Conservation (phyloP, 768 basidiomycete species). For the Mycena sanguinolenta region DNA sequence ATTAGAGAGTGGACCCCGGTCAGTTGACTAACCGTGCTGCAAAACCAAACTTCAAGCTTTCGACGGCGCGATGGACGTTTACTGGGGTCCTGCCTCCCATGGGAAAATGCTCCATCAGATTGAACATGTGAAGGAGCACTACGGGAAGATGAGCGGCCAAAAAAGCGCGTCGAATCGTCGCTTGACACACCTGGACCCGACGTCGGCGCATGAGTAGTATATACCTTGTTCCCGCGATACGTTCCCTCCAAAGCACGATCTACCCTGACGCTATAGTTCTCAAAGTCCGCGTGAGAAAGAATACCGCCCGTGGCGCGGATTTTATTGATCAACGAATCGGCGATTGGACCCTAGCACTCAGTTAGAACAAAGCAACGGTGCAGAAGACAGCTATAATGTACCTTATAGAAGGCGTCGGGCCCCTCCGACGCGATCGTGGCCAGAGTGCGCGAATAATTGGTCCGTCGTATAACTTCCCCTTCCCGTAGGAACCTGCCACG, state of each 20-base stretch:
- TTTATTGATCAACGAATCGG: constrained; percentile 82
- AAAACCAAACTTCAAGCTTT: constrained; percentile 84
- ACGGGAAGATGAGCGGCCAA: constrained; percentile 9
- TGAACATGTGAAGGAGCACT: constrained; percentile 94
- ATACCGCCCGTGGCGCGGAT: constrained; percentile 83
- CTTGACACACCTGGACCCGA: constrained; percentile 74
- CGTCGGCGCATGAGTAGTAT: constrained; percentile 87
- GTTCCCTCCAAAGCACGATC: constrained; percentile 81
- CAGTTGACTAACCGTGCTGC: constrained; percentile 55
- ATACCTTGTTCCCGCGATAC: constrained; percentile 84
- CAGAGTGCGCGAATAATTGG: constrained; percentile 85
- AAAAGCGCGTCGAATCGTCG: constrained; percentile 3
- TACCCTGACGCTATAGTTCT: constrained; percentile 76
- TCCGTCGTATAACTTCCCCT: constrained; percentile 81
- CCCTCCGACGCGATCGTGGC: constrained; percentile 81
- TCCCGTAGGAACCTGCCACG: constrained; percentile 75
- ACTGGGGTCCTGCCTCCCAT: constrained; percentile 67
- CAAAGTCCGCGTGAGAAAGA: constrained; percentile 80
- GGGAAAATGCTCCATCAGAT: constrained; percentile 84
- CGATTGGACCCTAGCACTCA: constrained; percentile 76
- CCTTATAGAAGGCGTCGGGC: constrained; percentile 86
- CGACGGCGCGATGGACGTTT: constrained; percentile 84
- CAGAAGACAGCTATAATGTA: constrained; percentile 43
- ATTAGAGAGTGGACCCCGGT: not conserved
- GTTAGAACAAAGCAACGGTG: constrained; percentile 33